Evolutionary conservation across 2,329 filamentous ascomycete species (phyloP).

Genomic region (Trichoderma sp.): DNA sequence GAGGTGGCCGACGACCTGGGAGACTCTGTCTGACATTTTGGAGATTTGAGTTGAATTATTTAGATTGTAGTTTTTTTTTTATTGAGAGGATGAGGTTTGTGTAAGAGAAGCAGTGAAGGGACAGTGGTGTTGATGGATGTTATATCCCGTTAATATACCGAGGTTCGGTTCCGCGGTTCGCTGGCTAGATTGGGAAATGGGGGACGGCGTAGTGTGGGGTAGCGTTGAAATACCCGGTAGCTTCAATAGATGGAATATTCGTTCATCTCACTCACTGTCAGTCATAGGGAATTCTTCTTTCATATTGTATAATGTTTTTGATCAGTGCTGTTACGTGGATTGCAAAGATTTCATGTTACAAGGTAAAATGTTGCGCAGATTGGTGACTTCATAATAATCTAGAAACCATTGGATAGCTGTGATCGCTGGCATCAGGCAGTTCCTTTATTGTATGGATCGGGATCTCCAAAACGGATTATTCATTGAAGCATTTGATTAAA

Average conservation of each 20-base stretch:
- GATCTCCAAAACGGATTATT: background rate
- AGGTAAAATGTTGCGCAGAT: background rate
- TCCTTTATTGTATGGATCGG: background rate
- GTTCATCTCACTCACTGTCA: background rate
- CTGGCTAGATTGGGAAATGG: background rate
- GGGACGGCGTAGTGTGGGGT: conserved; percentile 30
- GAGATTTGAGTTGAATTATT: background rate
- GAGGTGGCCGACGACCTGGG: conserved; percentile 75
- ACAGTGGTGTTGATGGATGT: background rate
- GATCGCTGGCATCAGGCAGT: background rate
- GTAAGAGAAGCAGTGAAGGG: background rate
- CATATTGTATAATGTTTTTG: background rate
- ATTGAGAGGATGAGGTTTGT: background rate
- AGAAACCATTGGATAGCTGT: background rate
- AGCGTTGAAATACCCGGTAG: background rate
- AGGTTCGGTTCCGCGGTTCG: conserved; percentile 29
- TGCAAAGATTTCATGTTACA: background rate
- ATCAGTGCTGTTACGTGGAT: background rate
- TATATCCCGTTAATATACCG: conserved; percentile 25
- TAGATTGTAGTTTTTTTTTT: background rate
- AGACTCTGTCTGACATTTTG: conserved; percentile 58
- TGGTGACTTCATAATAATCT: background rate
- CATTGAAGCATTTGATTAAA: background rate
- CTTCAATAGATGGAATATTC: background rate
- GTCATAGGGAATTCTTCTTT: rapidly evolving